Evolutionary conservation across 495 filamentous ascomycete genomes (phyloP).

Genomic region (Penicillium subrubescens): DNA sequence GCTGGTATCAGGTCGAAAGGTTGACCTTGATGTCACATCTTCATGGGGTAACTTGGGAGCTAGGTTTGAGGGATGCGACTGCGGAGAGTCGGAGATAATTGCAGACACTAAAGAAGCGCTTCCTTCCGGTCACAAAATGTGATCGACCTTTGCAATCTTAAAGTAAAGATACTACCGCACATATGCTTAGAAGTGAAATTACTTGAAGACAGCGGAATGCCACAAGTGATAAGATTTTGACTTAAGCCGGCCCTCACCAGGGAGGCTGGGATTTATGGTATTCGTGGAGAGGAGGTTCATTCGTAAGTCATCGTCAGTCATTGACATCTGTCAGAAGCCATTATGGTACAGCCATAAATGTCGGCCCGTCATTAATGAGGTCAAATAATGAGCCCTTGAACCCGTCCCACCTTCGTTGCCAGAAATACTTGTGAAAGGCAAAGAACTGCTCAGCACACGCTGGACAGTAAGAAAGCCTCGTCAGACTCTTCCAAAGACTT

Average conservation of each 20-base stretch:
- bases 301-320: background rate
- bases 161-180: background rate
- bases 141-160: background rate
- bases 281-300: background rate
- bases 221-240: background rate
- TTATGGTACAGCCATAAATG: slow-evolving; percentile 5
- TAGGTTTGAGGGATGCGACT: background rate
- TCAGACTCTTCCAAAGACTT: slow-evolving; percentile 1
- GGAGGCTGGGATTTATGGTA: background rate
- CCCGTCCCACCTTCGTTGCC: slow-evolving; percentile 9
- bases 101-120: background rate
- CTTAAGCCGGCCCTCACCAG: background rate
- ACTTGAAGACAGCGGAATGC: background rate
- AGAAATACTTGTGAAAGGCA: slow-evolving; percentile 7
- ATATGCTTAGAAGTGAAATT: background rate
- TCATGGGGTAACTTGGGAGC: background rate
- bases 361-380: slow-evolving; percentile 1
- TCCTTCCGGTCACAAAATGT: background rate
- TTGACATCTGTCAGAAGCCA: background rate
- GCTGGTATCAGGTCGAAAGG: background rate
- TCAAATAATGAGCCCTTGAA: slow-evolving; percentile 3
- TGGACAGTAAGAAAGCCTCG: background rate
- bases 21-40: background rate
- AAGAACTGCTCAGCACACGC: slow-evolving; percentile 11
- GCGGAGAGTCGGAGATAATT: background rate